phyloP scores from a whole-genome alignment of 257 asterid species.

The Eucommia ulmoides region DNA sequence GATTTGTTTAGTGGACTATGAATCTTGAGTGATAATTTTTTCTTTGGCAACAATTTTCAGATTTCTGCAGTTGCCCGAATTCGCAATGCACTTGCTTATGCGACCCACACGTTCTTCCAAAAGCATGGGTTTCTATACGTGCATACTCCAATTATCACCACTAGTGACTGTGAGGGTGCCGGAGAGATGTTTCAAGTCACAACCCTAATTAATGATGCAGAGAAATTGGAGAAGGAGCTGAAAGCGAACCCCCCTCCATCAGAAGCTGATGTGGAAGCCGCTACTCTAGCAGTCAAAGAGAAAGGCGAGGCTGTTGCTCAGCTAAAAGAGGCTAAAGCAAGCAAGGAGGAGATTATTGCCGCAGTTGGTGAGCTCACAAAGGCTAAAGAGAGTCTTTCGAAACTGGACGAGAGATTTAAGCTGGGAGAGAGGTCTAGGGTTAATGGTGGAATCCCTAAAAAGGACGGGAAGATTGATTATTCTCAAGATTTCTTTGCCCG shows the following conservation, averaged over 20 bases:
- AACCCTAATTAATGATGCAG: constrained; percentile 53
- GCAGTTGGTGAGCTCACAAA: constrained; percentile 63
- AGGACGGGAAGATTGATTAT: constrained; percentile 81
- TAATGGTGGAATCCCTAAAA: constrained; percentile 60
- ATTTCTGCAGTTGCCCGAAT: constrained; percentile 87
- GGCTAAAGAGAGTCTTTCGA: constrained; percentile 53
- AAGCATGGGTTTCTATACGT: constrained; percentile 76
- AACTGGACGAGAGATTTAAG: constrained; percentile 49
- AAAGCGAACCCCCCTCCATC: constrained; percentile 63
- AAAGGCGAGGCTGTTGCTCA: constrained; percentile 67
- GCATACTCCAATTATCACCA: constrained; percentile 87
- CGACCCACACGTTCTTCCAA: constrained; percentile 93
- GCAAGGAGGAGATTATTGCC: constrained; percentile 37
- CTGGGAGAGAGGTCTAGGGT: constrained; percentile 47
- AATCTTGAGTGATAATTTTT: background rate
- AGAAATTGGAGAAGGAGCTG: constrained; percentile 70
- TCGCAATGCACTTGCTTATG: constrained; percentile 76
- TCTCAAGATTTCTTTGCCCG: constrained; percentile 76
- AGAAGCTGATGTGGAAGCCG: constrained; percentile 44
- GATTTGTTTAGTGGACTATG: too few species aligned
- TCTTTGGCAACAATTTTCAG: constrained; percentile 20
- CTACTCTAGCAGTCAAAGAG: constrained; percentile 53
- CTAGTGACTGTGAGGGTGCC: constrained; percentile 99
- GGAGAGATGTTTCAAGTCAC: constrained; percentile 99
- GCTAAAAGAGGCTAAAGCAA: constrained; percentile 63